Percentiles rank a stretch among this genome's conserved stretches.
Evolutionary conservation across 805 yeast species (phyloP).

Genomic region (Ogataea corticis): DNA sequence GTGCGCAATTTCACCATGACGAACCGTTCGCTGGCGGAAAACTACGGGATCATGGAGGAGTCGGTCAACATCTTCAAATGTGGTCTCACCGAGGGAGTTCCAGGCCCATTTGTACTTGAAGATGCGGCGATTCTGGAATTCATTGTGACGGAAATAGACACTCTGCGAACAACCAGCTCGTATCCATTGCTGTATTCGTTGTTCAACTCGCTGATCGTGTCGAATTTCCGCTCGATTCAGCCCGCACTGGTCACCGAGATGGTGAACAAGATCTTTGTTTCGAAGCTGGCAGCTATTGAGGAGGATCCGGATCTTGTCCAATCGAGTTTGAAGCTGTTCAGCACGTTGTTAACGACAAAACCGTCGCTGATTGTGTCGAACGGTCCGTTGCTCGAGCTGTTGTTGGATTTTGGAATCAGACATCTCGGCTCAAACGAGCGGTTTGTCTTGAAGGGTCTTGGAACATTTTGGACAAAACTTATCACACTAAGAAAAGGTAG

Average conservation of each 20-base stretch:
- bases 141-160: slow-evolving; percentile 35
- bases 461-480: slow-evolving; percentile 55
- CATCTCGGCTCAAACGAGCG: slow-evolving; percentile 52
- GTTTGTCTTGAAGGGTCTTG: slow-evolving; percentile 52
- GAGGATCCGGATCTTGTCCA: slow-evolving; percentile 63
- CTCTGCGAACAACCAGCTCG: slow-evolving; percentile 31
- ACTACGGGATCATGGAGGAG: slow-evolving; percentile 57
- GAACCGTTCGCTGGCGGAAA: slow-evolving; percentile 38
- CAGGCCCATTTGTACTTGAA: slow-evolving; percentile 67
- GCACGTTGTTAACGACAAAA: slow-evolving; percentile 46
- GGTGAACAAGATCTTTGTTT: slow-evolving; percentile 40
- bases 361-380: slow-evolving; percentile 48
- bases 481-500: slow-evolving; percentile 46
- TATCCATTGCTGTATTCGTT: slow-evolving; percentile 47
- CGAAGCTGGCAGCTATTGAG: slow-evolving; percentile 36
- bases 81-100: slow-evolving; percentile 62
- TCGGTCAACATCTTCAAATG: slow-evolving; percentile 60
- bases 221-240: slow-evolving; percentile 36
- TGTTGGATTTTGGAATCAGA: slow-evolving; percentile 38
- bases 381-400: slow-evolving; percentile 17
- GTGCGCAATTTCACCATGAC: slow-evolving; percentile 45
- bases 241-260: slow-evolving; percentile 37
- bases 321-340: slow-evolving; percentile 49
- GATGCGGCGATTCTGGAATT: slow-evolving; percentile 42
- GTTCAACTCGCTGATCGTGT: slow-evolving; percentile 44